Conservation (phyloP, 148 eudicot genomes). For the Simmondsia chinensis region DNA sequence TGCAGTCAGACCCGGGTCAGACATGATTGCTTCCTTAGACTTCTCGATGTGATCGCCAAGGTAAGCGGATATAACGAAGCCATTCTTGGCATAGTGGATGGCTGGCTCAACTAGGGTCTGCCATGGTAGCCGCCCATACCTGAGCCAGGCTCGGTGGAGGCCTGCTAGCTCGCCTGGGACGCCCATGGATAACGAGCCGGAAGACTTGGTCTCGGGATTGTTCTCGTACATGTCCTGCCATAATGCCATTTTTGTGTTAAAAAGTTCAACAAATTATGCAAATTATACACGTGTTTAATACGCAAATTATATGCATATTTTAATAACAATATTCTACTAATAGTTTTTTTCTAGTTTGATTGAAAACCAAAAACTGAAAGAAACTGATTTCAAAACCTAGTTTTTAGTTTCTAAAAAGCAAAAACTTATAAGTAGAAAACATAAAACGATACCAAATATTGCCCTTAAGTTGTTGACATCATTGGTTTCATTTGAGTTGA, state of each 20-base stretch:
- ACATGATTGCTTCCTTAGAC: conserved; percentile 17
- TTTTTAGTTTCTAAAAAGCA: too few species aligned
- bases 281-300: background rate
- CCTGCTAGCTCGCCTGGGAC: conserved; percentile 91
- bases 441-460: background rate
- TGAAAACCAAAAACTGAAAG: too few species aligned
- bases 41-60: conserved; percentile 27
- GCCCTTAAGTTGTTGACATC: too few species aligned
- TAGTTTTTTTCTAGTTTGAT: too few species aligned
- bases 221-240: conserved; percentile 74
- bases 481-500: background rate
- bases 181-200: conserved; percentile 74
- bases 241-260: conserved; percentile 12
- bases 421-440: too few species aligned
- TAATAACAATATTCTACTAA: too few species aligned
- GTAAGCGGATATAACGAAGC: conserved; percentile 60
- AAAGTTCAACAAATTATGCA: background rate
- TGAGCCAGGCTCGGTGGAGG: conserved; percentile 71
- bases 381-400: too few species aligned
- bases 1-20: conserved; percentile 57
- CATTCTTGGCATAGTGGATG: conserved; percentile 52
- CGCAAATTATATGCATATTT: background rate
- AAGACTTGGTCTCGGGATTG: conserved; percentile 28
- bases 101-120: conserved; percentile 56
- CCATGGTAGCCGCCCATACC: conserved; percentile 74